Conservation (phyloP, 1,284 basidiomycete genomes). For the Tilletia indica region DNA sequence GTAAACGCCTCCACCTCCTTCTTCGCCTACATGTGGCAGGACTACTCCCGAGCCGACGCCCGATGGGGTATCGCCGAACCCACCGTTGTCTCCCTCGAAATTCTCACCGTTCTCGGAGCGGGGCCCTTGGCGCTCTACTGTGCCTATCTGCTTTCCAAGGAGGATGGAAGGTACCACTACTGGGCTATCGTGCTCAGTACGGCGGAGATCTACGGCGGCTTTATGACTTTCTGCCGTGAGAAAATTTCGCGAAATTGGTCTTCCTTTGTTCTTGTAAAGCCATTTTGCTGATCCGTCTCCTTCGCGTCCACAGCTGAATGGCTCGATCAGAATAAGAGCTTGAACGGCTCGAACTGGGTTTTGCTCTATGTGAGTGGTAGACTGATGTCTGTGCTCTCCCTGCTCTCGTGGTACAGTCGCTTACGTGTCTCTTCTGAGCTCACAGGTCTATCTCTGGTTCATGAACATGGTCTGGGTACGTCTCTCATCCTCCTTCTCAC, state of each 20-base stretch:
- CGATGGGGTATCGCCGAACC: slow-evolving; percentile 46
- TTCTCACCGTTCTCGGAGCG: slow-evolving; percentile 40
- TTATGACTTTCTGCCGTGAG: neutral
- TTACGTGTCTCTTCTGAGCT: slow-evolving; percentile 8
- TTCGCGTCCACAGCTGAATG: slow-evolving; percentile 29
- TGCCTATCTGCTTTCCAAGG: slow-evolving; percentile 33
- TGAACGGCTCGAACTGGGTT: neutral
- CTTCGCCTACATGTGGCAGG: slow-evolving; percentile 46
- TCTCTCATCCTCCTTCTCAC: neutral
- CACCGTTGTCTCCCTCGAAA: slow-evolving; percentile 44
- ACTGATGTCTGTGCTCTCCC: slow-evolving; percentile 21
- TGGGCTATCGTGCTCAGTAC: slow-evolving; percentile 43
- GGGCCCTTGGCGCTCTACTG: slow-evolving; percentile 46
- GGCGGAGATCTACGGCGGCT: slow-evolving; percentile 40
- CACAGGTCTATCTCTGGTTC: slow-evolving; percentile 32
- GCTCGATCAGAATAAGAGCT: slow-evolving; percentile 30
- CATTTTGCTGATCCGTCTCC: slow-evolving; percentile 18
- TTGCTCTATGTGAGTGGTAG: slow-evolving; percentile 20
- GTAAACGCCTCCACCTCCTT: slow-evolving; percentile 36
- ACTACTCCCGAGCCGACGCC: slow-evolving; percentile 45
- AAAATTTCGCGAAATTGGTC: no score
- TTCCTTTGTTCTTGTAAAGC: no score
- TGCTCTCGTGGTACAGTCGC: neutral
- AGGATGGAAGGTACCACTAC: slow-evolving; percentile 39
- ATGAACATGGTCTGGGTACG: slow-evolving; percentile 38